Percentiles rank a stretch among this genome's conserved stretches.
Conservation (phyloP, 2,329 filamentous ascomycete species). For the Westerdykella ornata region DNA sequence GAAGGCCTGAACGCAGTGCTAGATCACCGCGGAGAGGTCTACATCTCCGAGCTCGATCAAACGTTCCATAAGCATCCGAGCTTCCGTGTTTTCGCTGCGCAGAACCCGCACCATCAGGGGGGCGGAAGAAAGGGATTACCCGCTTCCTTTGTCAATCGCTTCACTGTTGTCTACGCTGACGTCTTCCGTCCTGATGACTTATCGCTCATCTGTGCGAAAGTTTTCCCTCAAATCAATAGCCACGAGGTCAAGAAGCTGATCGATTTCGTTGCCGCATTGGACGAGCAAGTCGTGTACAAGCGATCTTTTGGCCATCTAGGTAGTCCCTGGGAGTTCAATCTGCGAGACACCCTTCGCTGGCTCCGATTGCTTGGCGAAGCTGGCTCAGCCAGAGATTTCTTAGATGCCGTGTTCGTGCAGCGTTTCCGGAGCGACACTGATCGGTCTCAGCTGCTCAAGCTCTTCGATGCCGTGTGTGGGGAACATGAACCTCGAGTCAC, state of each 20-base stretch:
- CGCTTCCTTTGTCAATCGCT: conserved; percentile 94
- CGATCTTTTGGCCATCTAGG: conserved; percentile 51
- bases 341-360: conserved; percentile 87
- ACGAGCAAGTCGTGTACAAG: conserved; percentile 58
- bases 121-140: conserved; percentile 91
- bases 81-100: conserved; percentile 92
- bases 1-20: conserved; percentile 95
- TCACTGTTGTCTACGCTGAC: conserved; percentile 96
- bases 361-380: conserved; percentile 61
- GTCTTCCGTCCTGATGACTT: conserved; percentile 75
- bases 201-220: conserved; percentile 69
- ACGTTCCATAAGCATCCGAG: conserved; percentile 83
- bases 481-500: conserved; percentile 27
- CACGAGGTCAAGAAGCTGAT: conserved; percentile 63
- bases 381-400: conserved; percentile 62
- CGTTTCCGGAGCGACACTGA: conserved; percentile 73
- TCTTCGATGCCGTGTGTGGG: conserved; percentile 63
- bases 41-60: conserved; percentile 89
- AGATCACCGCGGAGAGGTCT: conserved; percentile 92
- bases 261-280: conserved; percentile 71
- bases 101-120: conserved; percentile 96
- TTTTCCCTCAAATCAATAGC: conserved; percentile 59
- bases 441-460: conserved; percentile 54
- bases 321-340: conserved; percentile 91
- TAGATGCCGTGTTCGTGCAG: conserved; percentile 76